Percentiles rank a stretch among this genome's conserved stretches.
Conservation (phyloP, 2,329 filamentous ascomycete species). For the Alternaria tenuissima region DNA sequence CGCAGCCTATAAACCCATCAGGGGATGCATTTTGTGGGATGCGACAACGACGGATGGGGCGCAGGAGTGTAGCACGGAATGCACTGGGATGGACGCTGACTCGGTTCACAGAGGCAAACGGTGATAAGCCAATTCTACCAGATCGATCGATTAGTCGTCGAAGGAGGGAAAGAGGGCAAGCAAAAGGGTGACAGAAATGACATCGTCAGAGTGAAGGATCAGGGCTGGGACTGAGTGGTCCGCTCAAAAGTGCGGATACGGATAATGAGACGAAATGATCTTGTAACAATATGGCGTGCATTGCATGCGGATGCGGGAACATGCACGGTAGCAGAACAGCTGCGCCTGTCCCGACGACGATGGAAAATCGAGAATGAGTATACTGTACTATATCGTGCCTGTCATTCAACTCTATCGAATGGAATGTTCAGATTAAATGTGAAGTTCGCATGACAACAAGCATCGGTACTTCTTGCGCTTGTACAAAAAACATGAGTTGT, state of each 20-base stretch:
- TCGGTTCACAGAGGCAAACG: slow-evolving; percentile 80
- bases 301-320: not conserved
- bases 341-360: not conserved
- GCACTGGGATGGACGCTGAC: slow-evolving; percentile 48
- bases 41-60: not conserved
- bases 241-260: not conserved
- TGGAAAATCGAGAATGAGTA: not conserved
- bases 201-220: slow-evolving; percentile 79
- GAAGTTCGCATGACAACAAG: not conserved
- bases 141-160: slow-evolving; percentile 88
- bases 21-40: slow-evolving; percentile 5
- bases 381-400: slow-evolving; percentile 14
- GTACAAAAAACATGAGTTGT: not conserved
- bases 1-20: not conserved
- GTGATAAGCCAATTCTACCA: slow-evolving; percentile 95
- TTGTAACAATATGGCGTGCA: slow-evolving; percentile 13
- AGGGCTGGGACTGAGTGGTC: slow-evolving; percentile 34
- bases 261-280: slow-evolving; percentile 17
- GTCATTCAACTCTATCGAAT: slow-evolving; percentile 2
- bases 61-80: not conserved
- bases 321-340: not conserved
- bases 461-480: not conserved
- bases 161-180: slow-evolving; percentile 82
- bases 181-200: slow-evolving; percentile 71
- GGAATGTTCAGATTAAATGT: not conserved